Conservation (phyloP, 139 green algal genomes). For the Axilococcus clingmanii region DNA sequence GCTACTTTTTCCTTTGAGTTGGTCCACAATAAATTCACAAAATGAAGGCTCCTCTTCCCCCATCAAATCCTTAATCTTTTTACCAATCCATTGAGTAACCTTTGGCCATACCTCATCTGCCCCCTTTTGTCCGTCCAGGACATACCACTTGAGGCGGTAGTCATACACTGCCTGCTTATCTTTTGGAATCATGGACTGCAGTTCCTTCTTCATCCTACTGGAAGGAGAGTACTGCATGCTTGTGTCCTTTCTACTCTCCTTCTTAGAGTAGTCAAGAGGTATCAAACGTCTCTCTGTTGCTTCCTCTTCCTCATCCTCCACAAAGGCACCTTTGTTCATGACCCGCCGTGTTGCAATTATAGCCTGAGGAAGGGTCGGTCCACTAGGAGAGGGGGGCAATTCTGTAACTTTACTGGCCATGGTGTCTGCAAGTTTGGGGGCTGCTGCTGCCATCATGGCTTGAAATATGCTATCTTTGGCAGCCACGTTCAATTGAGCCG, state of each 20-base stretch:
- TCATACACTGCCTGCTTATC: conserved; percentile 54
- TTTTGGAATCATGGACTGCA: conserved; percentile 75
- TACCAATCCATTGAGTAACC: conserved; percentile 58
- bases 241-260: neutral
- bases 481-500: too few relatives aligned
- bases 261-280: too few relatives aligned
- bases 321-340: too few relatives aligned
- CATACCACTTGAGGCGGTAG: conserved; percentile 63
- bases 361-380: too few relatives aligned
- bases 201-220: conserved; percentile 16
- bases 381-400: too few relatives aligned
- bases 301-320: conserved; percentile 60
- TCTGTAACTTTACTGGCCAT: too few relatives aligned
- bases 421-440: too few relatives aligned
- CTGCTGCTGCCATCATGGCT: too few relatives aligned
- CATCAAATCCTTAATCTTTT: conserved; percentile 65
- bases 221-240: neutral
- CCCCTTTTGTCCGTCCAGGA: conserved; percentile 24
- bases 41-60: conserved; percentile 50
- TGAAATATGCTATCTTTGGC: too few relatives aligned
- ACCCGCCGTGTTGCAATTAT: too few relatives aligned
- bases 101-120: too few relatives aligned
- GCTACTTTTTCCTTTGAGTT: conserved; percentile 24
- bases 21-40: conserved; percentile 45
- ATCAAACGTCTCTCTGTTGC: conserved; percentile 3